Base-by-base conservation (phyloP, 495 filamentous ascomycete species). In the Venustampulla echinocandica region DNA sequence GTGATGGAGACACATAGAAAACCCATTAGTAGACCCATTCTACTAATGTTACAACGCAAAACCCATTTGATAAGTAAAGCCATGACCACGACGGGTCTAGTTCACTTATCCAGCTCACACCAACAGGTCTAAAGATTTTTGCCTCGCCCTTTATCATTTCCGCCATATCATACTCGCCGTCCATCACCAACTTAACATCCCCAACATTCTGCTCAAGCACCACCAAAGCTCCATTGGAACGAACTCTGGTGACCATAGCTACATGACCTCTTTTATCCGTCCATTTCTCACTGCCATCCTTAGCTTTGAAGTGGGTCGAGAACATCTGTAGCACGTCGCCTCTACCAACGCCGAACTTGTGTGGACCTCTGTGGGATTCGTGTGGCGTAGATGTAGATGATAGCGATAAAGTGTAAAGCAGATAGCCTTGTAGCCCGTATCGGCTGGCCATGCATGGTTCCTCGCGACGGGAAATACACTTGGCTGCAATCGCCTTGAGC, bases 321-420 rank as follows among this genome's bases (percentile, higher is more conserved):
- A 56, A 54, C 20, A 70, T 57, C 37, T 69, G 63, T 3, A 70
- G 30, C 13, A 70, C 56, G 48, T 69, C 67, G 7, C 67, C 67
- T 15, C 58, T 48, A 10, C 47, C 56, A 6, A 70, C 55, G 18
- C 58, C 60, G 6, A 55, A 56, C 9, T 54, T 51, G 14, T 41
- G 27, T 1, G 60, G 32, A 11, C 54, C 44, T 9, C 52, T 55
- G 20, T 48, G 33, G 10, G 55, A 50, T n/a, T n/a, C n/a, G 14
- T 54, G 51, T 11, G 57, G 53, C 20, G 53, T 51, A 18, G 59
- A 52, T 1, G 59, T 53, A 1, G 4, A 10, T 3, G 36, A 10
- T 28, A 57, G 65, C 35, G 66, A 59, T 28, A 52, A 65, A 24
- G 58, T 48, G 20, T 57, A 60, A 7, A 60, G 22, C 11, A 49